phyloP scores from a whole-genome alignment of 352 stramenopile genomes.

The Pythium utonaiense region DNA sequence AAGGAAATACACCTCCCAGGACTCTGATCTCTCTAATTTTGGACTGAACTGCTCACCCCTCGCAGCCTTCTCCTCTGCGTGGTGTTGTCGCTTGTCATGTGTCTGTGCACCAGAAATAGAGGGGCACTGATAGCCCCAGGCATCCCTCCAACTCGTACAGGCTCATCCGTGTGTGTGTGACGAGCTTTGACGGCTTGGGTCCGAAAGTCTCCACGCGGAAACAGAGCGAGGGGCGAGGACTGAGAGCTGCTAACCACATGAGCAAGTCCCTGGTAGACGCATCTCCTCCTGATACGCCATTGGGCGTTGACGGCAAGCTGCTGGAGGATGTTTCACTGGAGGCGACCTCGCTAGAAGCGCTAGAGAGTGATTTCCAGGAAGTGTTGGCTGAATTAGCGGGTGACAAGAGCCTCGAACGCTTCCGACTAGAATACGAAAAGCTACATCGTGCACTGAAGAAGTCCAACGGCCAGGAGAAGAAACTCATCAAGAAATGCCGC shows the following conservation, averaged over 20 bases:
- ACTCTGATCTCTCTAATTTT: neutral
- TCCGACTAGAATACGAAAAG: slow-evolving; percentile 95
- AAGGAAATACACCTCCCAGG: neutral
- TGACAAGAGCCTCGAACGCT: slow-evolving; percentile 92
- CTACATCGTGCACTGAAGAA: slow-evolving; percentile 92
- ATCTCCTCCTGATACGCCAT: slow-evolving; percentile 19
- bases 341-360: slow-evolving; percentile 67
- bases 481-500: slow-evolving; percentile 94
- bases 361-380: slow-evolving; percentile 93
- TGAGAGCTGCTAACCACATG: slow-evolving; percentile 21
- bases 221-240: neutral
- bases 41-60: neutral
- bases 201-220: too few species aligned
- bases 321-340: slow-evolving; percentile 48
- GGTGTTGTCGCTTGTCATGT: neutral
- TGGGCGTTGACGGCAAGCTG: slow-evolving; percentile 37
- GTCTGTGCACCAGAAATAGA: neutral
- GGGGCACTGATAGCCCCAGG: too few species aligned
- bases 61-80: neutral
- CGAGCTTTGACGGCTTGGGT: too few species aligned
- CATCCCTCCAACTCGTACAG: neutral
- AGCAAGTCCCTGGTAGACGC: slow-evolving; percentile 27
- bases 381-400: slow-evolving; percentile 90
- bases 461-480: slow-evolving; percentile 93
- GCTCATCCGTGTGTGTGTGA: neutral